Conservation (phyloP, 164 flowering plant species). For the Chimonanthus salicifolius region DNA sequence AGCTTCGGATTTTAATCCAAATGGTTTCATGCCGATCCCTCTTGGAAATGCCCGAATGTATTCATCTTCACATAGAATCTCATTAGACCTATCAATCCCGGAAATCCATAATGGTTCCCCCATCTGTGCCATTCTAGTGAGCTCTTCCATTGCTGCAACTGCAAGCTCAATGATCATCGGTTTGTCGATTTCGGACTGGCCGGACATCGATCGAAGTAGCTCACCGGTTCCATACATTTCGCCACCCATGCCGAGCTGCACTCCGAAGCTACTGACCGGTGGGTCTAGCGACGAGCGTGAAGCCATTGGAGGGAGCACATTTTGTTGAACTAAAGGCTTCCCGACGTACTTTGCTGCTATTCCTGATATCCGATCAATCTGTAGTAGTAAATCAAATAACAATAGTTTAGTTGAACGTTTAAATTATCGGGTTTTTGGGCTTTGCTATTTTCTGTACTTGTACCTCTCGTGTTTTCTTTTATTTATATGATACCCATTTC, state of each 20-base stretch:
- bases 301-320: conserved; percentile 32
- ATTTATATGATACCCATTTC: background rate
- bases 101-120: conserved; percentile 72
- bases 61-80: conserved; percentile 54
- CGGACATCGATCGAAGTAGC: conserved; percentile 40
- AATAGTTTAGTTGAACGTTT: background rate
- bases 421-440: too few relatives aligned
- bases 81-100: conserved; percentile 27
- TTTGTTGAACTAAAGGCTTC: conserved; percentile 48
- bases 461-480: background rate
- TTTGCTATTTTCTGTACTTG: too few relatives aligned
- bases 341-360: conserved; percentile 88
- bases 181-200: conserved; percentile 51
- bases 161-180: conserved; percentile 69
- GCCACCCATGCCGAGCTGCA: conserved; percentile 39
- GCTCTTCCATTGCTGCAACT: conserved; percentile 85
- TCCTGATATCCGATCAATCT: conserved; percentile 83
- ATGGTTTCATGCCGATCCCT: conserved; percentile 61
- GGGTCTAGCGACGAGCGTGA: conserved; percentile 59
- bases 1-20: conserved; percentile 57
- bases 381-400: conserved; percentile 5
- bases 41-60: conserved; percentile 57
- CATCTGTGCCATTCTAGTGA: conserved; percentile 56
- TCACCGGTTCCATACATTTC: conserved; percentile 54
- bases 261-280: conserved; percentile 49